These are phyloP conservation scores for Ustilago sp. DNA, from an alignment of 1,284 basidiomycete species.

Conservation along the genomic window DNA sequence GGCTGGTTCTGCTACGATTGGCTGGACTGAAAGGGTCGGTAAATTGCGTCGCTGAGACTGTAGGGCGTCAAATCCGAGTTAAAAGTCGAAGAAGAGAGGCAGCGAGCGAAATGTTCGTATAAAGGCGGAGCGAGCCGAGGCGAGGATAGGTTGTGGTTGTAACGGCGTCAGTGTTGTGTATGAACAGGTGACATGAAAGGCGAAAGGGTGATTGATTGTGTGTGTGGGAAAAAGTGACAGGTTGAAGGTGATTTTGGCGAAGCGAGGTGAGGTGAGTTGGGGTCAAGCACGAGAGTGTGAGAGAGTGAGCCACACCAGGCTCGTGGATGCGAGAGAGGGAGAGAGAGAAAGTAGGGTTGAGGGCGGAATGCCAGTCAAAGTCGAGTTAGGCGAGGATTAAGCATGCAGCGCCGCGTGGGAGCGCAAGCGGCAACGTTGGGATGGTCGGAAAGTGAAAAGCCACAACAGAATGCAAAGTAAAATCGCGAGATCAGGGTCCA, in stretches of 20 bases:
- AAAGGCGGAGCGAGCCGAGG: too few relatives aligned
- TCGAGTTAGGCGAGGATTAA: conserved; percentile 8
- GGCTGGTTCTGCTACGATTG: conserved; percentile 32
- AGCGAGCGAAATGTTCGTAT: not conserved
- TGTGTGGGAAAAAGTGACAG: conserved; percentile 12
- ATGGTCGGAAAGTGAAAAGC: not conserved
- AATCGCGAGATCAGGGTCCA: conserved; percentile 14
- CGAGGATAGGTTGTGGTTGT: too few relatives aligned
- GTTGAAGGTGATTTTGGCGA: conserved; percentile 4
- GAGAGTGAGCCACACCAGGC: not conserved
- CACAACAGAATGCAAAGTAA: not conserved
- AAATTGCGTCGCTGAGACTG: conserved; percentile 48
- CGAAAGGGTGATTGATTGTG: not conserved
- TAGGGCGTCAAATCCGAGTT: not conserved
- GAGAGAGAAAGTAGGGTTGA: not conserved
- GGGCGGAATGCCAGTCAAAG: not conserved
- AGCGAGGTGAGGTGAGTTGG: conserved; percentile 4
- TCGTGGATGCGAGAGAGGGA: conserved; percentile 6
- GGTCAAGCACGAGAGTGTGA: not conserved
- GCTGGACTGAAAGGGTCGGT: conserved; percentile 46
- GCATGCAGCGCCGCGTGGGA: conserved; percentile 15
- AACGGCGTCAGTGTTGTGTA: not conserved
- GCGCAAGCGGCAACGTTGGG: not conserved
- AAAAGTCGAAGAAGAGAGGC: not conserved
- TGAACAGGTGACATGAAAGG: conserved; percentile 1